phyloP scores from a whole-genome alignment of 1,284 basidiomycete species.

The Apiotrichum montevideense region DNA sequence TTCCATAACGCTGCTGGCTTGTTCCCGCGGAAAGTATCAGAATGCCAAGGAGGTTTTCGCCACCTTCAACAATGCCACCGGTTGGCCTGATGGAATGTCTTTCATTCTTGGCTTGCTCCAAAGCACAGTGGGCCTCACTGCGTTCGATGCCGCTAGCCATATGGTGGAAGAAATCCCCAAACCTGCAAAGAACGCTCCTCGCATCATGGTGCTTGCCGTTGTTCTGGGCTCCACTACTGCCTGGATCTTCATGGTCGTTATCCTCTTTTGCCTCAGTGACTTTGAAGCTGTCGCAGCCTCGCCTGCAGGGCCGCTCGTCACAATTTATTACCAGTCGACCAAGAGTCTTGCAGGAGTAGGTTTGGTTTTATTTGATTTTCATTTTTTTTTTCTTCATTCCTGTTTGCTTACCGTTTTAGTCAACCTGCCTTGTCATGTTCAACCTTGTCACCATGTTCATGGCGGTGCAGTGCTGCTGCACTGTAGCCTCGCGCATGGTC shows the following conservation, averaged over 20 bases:
- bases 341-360: slow-evolving; percentile 18
- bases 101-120: slow-evolving; percentile 46
- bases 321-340: slow-evolving; percentile 27
- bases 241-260: slow-evolving; percentile 39
- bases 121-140: slow-evolving; percentile 12
- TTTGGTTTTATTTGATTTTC: not conserved
- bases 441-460: slow-evolving; percentile 19
- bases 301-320: slow-evolving; percentile 9
- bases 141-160: slow-evolving; percentile 35
- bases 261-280: slow-evolving; percentile 24
- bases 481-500: slow-evolving; percentile 19
- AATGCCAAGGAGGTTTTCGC: too few species aligned
- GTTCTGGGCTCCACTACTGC: slow-evolving; percentile 24
- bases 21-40: too few species aligned
- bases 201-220: slow-evolving; percentile 38
- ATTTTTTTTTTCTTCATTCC: too few species aligned
- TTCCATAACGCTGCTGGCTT: not conserved
- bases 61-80: slow-evolving; percentile 9
- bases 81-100: slow-evolving; percentile 25
- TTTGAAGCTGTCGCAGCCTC: slow-evolving; percentile 5
- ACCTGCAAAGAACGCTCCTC: slow-evolving; percentile 32
- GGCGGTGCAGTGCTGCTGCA: slow-evolving; percentile 20
- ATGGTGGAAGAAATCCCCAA: slow-evolving; percentile 42
- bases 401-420: not conserved
- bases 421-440: slow-evolving; percentile 22